Conservation (phyloP, 441 rosid genomes). For the Pelargonium cotyledonis region DNA sequence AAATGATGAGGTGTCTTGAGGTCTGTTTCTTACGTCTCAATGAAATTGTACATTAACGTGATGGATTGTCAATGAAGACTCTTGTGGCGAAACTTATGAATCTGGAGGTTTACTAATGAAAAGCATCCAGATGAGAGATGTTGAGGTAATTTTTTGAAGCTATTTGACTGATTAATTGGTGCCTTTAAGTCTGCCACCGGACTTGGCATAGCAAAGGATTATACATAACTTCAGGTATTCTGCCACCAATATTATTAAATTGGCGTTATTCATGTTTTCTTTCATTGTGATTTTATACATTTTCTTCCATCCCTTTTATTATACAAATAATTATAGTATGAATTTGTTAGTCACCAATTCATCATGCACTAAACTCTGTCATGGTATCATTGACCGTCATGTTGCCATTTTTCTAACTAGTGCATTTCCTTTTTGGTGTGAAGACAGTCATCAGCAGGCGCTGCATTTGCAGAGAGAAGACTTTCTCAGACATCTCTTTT, state of each 20-base stretch:
- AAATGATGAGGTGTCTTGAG: constrained; percentile 23
- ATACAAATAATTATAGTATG: too few relatives aligned
- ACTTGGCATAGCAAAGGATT: constrained; percentile 22
- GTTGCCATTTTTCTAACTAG: background rate
- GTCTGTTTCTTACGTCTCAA: constrained; percentile 17
- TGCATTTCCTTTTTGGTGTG: constrained; percentile 6
- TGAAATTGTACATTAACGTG: constrained; percentile 2
- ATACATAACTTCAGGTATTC: constrained; percentile 35
- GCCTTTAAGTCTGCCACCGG: constrained; percentile 20
- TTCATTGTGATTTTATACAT: background rate
- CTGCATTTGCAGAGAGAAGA: constrained; percentile 10
- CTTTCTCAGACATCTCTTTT: constrained; percentile 9
- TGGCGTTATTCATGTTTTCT: background rate
- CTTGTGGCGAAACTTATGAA: constrained; percentile 5
- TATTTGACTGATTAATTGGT: constrained; percentile 16
- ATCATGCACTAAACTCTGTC: too few relatives aligned
- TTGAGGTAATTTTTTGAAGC: constrained; percentile 16
- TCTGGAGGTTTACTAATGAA: constrained; percentile 11
- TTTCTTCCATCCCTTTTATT: background rate
- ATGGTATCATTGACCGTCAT: background rate
- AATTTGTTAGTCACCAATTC: too few relatives aligned
- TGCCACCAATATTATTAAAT: background rate
- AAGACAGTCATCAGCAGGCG: constrained; percentile 23
- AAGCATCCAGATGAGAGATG: constrained; percentile 15
- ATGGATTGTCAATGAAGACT: constrained; percentile 13